Base-by-base conservation (phyloP, 257 asterid genomes). In the Penstemon barbatus region DNA sequence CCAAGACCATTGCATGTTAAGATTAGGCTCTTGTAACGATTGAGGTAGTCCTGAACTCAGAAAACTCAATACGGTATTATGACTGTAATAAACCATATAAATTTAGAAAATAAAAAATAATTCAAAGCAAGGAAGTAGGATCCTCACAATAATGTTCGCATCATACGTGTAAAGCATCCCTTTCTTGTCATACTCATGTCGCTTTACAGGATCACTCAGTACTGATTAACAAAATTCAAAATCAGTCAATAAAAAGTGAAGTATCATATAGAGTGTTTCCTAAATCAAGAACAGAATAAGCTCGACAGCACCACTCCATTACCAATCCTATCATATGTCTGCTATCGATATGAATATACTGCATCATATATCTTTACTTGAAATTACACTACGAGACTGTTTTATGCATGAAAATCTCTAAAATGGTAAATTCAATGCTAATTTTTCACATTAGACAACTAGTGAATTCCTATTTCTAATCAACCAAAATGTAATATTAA, bases 1-100 rank as follows among this genome's bases (percentile, higher is more conserved):
- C 99, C 97, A 39, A 94, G 95, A 45, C 99, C 97, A 7, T 86
- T 94, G 82, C 96, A 87, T 0, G 99, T 94, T 72, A 94, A 75
- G 48, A 94, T 91, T 53, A 94, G 97, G 71, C 99, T 82, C 89
- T 91, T 89, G 93, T 91, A 82, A 57, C 96, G 96, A 61, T 80
- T 79, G 68, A 94, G 96, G 74, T 91, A 91, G 44, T 94, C 99
- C 99, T 94, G 92, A 77, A 78, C 25, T 42, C 65, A 65, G 38
- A 37, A 56, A 10, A 65, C 37, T 45, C n/a, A 61, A 51, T 66
- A 37, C 46, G 53, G 11, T 36, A 57, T 12, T 51, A 61, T 52
- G 38, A 37, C n/a, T 11, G 40, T 8, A 25, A 40, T 37, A 58
- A 70, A 42, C 18, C 45, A 39, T 48, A 1, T 46, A 45, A 36